Conservation (phyloP, 495 filamentous ascomycete species). For the Lasiosphaeria hispida region DNA sequence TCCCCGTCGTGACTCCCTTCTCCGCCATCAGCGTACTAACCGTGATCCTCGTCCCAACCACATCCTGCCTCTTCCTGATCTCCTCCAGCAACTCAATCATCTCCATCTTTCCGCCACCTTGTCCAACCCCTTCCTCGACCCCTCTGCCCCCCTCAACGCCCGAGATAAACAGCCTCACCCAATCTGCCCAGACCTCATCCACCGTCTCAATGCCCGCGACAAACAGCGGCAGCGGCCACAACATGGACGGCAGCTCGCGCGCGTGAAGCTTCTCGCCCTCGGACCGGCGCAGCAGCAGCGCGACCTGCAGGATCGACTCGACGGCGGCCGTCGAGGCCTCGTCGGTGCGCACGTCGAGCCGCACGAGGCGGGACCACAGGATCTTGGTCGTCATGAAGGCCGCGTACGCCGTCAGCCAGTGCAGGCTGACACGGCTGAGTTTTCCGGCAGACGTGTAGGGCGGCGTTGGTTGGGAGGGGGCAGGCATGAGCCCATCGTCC, state of each 20-base stretch:
- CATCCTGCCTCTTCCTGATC: constrained; percentile 21
- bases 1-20: neutral
- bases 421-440: constrained; percentile 9
- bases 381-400: constrained; percentile 21
- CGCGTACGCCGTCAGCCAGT: constrained; percentile 24
- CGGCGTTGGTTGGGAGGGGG: neutral
- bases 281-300: constrained; percentile 16
- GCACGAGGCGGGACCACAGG: constrained; percentile 20
- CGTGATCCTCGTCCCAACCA: constrained; percentile 9
- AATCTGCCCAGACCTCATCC: constrained; percentile 32
- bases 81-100: constrained; percentile 19
- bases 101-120: neutral
- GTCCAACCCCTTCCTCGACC: neutral
- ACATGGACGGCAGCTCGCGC: constrained; percentile 8
- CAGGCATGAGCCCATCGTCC: too few species aligned
- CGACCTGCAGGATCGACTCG: constrained; percentile 21
- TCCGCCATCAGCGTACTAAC: constrained; percentile 13
- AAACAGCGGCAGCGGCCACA: constrained; percentile 32
- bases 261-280: constrained; percentile 5
- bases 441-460: neutral
- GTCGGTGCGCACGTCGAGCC: constrained; percentile 18
- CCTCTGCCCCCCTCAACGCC: neutral
- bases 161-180: constrained; percentile 24
- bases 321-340: constrained; percentile 15
- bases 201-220: constrained; percentile 30